Percentiles rank a stretch among this genome's conserved stretches.
Conservation (phyloP, 192 early-diverging fungal genomes). For the Tieghemiomyces parasiticus region DNA sequence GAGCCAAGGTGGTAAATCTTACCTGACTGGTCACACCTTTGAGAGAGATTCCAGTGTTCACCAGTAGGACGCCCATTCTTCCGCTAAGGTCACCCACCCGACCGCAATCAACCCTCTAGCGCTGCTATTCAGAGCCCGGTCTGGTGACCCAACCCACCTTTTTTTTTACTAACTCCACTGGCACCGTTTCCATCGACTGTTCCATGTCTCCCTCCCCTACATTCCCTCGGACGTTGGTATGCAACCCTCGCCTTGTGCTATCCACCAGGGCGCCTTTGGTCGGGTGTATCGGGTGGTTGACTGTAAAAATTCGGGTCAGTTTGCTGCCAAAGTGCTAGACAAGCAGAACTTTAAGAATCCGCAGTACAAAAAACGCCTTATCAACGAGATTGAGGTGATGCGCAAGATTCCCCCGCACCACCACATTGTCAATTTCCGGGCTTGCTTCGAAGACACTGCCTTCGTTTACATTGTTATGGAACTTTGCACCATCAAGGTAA, state of each 20-base stretch:
- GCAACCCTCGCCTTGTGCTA: neutral
- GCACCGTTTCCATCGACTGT: too few relatives aligned
- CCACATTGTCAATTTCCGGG: slow-evolving; percentile 63
- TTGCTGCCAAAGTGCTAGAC: slow-evolving; percentile 47
- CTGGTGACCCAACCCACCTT: too few relatives aligned
- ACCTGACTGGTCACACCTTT: neutral
- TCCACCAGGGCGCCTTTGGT: slow-evolving; percentile 74
- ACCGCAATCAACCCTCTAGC: too few relatives aligned
- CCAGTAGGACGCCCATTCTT: neutral
- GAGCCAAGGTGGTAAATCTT: neutral
- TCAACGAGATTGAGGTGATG: slow-evolving; percentile 31
- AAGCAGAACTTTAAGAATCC: slow-evolving; percentile 25
- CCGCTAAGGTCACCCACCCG: neutral
- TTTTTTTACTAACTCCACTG: too few relatives aligned
- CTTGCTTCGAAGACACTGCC: slow-evolving; percentile 76
- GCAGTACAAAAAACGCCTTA: slow-evolving; percentile 30
- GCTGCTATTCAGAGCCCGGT: too few relatives aligned
- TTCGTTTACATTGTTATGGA: slow-evolving; percentile 87
- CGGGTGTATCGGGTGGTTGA: slow-evolving; percentile 58
- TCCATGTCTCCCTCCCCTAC: neutral
- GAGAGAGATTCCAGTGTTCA: neutral
- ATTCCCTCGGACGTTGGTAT: slow-evolving; percentile 1
- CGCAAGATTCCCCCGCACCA: slow-evolving; percentile 38
- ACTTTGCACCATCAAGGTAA: slow-evolving; percentile 62
- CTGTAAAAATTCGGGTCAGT: slow-evolving; percentile 23